Conservation (phyloP, 2,329 filamentous ascomycete species). For the Fusarium brevicatenulatum region DNA sequence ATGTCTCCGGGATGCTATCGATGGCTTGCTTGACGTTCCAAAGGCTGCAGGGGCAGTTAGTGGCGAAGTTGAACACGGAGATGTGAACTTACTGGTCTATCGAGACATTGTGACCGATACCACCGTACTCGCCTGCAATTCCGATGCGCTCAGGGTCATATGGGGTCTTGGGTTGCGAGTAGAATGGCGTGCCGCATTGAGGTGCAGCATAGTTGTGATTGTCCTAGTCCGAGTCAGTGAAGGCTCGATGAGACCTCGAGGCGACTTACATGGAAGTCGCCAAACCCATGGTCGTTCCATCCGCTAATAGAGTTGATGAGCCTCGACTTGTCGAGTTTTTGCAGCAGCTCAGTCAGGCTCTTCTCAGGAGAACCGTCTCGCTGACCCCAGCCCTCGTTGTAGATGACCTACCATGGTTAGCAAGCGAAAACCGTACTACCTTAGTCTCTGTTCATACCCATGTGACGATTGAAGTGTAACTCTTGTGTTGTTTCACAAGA, state of each 20-base stretch:
- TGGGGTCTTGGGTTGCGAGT: constrained; percentile 65
- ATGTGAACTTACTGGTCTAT: constrained; percentile 51
- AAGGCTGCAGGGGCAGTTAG: constrained; percentile 55
- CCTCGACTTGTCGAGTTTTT: constrained; percentile 68
- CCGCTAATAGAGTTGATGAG: constrained; percentile 71
- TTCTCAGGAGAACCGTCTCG: constrained; percentile 54
- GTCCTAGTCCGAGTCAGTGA: constrained; percentile 51
- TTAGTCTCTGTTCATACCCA: neutral
- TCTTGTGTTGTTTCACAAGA: constrained; percentile 63
- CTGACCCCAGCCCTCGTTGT: constrained; percentile 33
- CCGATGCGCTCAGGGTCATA: constrained; percentile 70
- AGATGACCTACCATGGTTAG: constrained; percentile 19
- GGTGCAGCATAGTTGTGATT: constrained; percentile 79
- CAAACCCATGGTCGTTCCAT: constrained; percentile 75
- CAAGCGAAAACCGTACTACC: too few relatives aligned
- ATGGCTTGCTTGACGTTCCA: constrained; percentile 72
- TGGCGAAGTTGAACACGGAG: rapidly evolving
- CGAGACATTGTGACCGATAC: constrained; percentile 72
- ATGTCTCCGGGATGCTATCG: constrained; percentile 71
- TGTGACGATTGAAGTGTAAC: constrained; percentile 19
- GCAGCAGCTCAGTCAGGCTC: constrained; percentile 64
- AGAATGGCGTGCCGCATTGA: constrained; percentile 76
- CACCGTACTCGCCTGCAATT: constrained; percentile 77
- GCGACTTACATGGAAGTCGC: constrained; percentile 61
- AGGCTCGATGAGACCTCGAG: rapidly evolving